Evolutionary conservation across 2,329 filamentous ascomycete genomes (phyloP).

Genomic region (Botryotinia convoluta): DNA sequence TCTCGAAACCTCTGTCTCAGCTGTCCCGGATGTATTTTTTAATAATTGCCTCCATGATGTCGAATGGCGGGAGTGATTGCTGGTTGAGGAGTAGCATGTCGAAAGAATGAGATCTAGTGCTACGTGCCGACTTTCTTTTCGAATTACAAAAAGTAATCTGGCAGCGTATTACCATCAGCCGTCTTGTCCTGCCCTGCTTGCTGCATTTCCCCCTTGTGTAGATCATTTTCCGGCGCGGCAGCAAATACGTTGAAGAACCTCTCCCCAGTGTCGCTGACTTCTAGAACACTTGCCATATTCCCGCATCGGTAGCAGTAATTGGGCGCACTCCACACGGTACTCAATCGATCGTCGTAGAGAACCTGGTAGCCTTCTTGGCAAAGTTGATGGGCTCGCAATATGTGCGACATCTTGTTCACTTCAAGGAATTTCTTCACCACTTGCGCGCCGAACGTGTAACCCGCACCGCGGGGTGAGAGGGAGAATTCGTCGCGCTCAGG

Average conservation of each 20-base stretch:
- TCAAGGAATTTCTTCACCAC: constrained; percentile 98
- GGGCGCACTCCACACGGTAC: constrained; percentile 96
- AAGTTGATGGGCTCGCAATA: constrained; percentile 94
- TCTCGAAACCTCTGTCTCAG: no score
- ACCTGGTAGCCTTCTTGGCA: constrained; percentile 98
- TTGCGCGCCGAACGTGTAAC: constrained; percentile 96
- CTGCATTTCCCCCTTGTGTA: constrained; percentile 84
- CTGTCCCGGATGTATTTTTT: neutral
- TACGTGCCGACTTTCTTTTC: neutral
- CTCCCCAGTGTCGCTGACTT: constrained; percentile 90
- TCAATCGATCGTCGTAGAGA: constrained; percentile 89
- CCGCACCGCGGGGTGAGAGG: constrained; percentile 85
- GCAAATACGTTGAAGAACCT: constrained; percentile 98
- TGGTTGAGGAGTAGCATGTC: neutral
- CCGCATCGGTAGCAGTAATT: constrained; percentile 84
- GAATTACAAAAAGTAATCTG: constrained; percentile 65
- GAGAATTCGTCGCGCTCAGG: constrained; percentile 97
- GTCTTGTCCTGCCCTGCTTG: constrained; percentile 71
- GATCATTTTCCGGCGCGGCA: constrained; percentile 91
- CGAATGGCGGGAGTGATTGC: neutral
- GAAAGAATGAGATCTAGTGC: neutral
- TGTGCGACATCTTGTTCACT: constrained; percentile 97
- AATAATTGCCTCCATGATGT: neutral
- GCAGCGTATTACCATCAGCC: constrained; percentile 61
- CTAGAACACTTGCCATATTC: constrained; percentile 94